Evolutionary conservation across 2,329 filamentous ascomycete species (phyloP), one percentile per base, ranked within the genome.

Genomic region (Claviceps fusiformis): DNA sequence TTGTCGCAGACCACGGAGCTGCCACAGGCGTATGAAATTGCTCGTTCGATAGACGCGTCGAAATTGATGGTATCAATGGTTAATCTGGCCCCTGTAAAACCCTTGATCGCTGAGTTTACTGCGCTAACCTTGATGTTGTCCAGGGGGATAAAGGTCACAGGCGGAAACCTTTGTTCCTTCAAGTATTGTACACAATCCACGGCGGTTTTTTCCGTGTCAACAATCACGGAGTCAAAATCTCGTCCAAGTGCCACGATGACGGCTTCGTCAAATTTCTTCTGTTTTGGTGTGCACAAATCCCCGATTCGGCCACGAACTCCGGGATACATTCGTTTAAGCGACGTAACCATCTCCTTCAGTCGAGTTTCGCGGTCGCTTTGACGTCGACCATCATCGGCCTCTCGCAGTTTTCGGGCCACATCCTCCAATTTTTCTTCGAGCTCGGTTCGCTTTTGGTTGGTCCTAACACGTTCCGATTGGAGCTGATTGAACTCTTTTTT

Each of bases 61-160:
- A 93, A 98, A 65, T 95, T 90, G 62, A 98, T 92, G 0, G 90
- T 95, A 68, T 98, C 93, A 59, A 98, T 95, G 0, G 92, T 95
- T 56, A 96, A 79, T 8, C 92, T 83, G 69, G 87, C 89, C 44
- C 88, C 87, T 55, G 88, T 80, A 68, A 95, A 86, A 33, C 90
- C 89, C 71, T 96, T 96, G 60, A 98, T 76, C 57, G 89, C 91
- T 5, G 89, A 87, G 67, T 95, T 95, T 57, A 93, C 82, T 11
- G 89, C 84, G 67, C 89, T 91, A 66, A 96, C 91, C 65, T 97
- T 95, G 68, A 98, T 95, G 53, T 95, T 96, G 74, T 98, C 93
- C 19, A 98, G 78, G 1, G 93, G 93, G 59, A 97, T 91, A 69
- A 98, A 97, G 1, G 89, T 96, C 71, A 93, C 89, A 56, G 91